Base-by-base conservation (phyloP, 2,329 filamentous ascomycete species). In the Verticillium isaacii region DNA sequence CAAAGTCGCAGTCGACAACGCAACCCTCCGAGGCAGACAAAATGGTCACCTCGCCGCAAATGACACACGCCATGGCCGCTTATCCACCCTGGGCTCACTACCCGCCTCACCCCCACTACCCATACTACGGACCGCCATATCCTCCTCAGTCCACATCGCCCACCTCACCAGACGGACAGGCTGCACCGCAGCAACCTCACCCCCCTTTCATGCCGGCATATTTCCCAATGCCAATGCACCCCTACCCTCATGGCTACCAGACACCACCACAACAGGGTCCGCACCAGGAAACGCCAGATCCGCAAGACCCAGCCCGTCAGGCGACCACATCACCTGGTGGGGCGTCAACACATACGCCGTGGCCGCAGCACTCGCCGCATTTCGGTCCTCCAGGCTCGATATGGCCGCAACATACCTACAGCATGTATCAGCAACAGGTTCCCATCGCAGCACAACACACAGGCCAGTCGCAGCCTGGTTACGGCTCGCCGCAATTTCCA, bases 381-480 rank as follows among this genome's bases (percentile, higher is more conserved):
- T 32, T 15, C n/a, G 52, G 34, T 9, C 37, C 52, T 8, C 32
- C 45, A 17, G 65, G 65, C n/a, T 57, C 60, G 12, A 62, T 63
- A 25, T 62, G 62, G 62, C 65, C 65, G 2, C 59, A 62, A 23
- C 65, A 66, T 58, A 62, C 62, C 29, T 66, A 66, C 60, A 57
- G 52, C 50, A 64, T 65, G 62, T 66, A 66, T 57, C 62, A 64
- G 59, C 65, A 66, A 6, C 65, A 65, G 56, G 65, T 66, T 3
- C 65, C 63, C n/a, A 64, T 66, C 55, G 65, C 64, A 7, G 54
- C 65, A 1, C 64, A 66, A 12, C 63, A 64, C 50, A 66, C 65
- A 5, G 65, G 65, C 9, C 64, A 65, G 54, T 57, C 62, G 4
- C 56, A 60, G 17, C 55, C 32, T 50, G 58, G 60, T 29, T 50